Evolutionary conservation across 1,284 basidiomycete species (phyloP).

Genomic region (Rhodotorula sp.): DNA sequence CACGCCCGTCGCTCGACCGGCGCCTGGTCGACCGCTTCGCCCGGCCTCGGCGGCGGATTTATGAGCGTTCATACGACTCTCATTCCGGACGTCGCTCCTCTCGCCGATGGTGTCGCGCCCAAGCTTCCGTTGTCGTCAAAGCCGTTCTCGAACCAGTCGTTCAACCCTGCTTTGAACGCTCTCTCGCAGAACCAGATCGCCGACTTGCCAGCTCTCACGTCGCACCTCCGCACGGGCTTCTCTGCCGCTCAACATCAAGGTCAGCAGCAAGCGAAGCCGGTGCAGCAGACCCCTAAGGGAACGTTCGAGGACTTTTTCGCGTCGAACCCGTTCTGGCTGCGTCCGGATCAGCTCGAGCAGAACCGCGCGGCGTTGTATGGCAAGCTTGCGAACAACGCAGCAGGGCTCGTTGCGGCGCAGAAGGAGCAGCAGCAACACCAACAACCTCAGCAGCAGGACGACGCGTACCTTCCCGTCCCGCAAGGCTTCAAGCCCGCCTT

Average conservation of each 20-base stretch:
- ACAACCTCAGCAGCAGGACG: neutral
- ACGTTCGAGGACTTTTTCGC: slow-evolving; percentile 43
- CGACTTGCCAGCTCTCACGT: slow-evolving; percentile 28
- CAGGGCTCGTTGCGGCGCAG: slow-evolving; percentile 37
- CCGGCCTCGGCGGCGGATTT: slow-evolving; percentile 59
- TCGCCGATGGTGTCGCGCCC: slow-evolving; percentile 31
- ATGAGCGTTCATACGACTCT: slow-evolving; percentile 78
- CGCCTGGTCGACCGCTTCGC: slow-evolving; percentile 24
- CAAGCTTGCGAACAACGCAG: slow-evolving; percentile 43
- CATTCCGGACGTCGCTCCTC: slow-evolving; percentile 38
- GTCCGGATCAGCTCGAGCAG: slow-evolving; percentile 37
- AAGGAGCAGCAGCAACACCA: slow-evolving; percentile 15
- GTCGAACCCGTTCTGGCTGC: slow-evolving; percentile 42
- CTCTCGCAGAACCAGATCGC: slow-evolving; percentile 29
- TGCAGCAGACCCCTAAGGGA: slow-evolving; percentile 7
- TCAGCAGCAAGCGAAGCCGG: neutral
- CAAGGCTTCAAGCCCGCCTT: slow-evolving; percentile 42
- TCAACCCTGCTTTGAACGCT: slow-evolving; percentile 44
- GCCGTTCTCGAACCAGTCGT: slow-evolving; percentile 23
- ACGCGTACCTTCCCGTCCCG: slow-evolving; percentile 22
- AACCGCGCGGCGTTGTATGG: slow-evolving; percentile 43
- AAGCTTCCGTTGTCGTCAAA: slow-evolving; percentile 13
- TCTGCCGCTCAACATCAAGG: neutral
- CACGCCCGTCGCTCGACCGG: slow-evolving; percentile 51
- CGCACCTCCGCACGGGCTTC: slow-evolving; percentile 28